Evolutionary conservation across 2,329 filamentous ascomycete genomes (phyloP).

Genomic region (Arthrobotrys pseudoclavata): DNA sequence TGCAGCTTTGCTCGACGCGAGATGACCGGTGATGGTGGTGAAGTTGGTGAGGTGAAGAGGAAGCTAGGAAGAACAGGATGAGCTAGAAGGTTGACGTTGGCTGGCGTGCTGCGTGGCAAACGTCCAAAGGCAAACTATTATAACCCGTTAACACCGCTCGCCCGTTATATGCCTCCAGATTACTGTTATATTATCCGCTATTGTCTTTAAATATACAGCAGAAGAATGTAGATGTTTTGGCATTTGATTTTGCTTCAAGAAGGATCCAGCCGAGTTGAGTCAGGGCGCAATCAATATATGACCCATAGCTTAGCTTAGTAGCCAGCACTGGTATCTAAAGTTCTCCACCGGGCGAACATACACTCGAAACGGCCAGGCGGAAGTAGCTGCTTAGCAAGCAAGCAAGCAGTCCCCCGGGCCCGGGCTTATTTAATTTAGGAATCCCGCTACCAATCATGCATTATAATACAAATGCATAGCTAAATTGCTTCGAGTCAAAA

Average conservation of each 20-base stretch:
- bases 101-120: conserved; percentile 25
- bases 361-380: conserved; percentile 1
- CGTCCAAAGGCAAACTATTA: not conserved
- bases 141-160: not conserved
- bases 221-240: not conserved
- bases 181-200: not conserved
- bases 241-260: not conserved
- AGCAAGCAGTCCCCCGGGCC: no score
- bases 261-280: conserved; percentile 13
- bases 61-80: conserved; percentile 5
- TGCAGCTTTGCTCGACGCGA: not conserved
- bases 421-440: not conserved
- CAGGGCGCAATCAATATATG: not conserved
- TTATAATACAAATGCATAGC: not conserved
- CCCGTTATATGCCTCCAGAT: no score
- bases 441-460: not conserved
- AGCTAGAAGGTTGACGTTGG: conserved; percentile 10
- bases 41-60: not conserved
- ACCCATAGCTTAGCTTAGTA: not conserved
- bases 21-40: conserved; percentile 8
- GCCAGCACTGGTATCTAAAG: not conserved
- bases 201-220: not conserved
- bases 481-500: not conserved
- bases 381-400: not conserved
- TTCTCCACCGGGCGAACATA: not conserved